Base-by-base conservation (phyloP, 129 eudicot species). In the Smallanthus sonchifolius region DNA sequence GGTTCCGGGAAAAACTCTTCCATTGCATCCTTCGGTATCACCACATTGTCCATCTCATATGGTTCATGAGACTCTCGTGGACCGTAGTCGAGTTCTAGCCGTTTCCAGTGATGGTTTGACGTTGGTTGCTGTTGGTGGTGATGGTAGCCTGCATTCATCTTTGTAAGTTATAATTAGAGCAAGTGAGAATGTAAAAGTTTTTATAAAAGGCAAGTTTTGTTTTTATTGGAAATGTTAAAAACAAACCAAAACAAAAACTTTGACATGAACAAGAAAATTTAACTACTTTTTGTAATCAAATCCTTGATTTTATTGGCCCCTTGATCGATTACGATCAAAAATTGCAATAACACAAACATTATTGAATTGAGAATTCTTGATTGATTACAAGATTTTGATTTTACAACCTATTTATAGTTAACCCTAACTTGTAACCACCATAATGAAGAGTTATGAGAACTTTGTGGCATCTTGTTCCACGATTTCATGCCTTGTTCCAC, bases 1-100 rank as follows among this genome's bases (percentile, higher is more conserved):
- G 87, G 72, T 56, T 80, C 85, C 3, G 78, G 73, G 2, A 91
- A 81, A 57, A 86, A 83, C 20, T 87, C 89, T 66, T 85, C 75
- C 0, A 78, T 67, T 0, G 82, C 89, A 51, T 90, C 83, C 91
- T 85, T 87, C 20, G 87, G 93, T 37, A 90, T 74, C 38, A 87
- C 86, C 15, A 90, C 82, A 16, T 85, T 83, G 20, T 87, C 84
- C 2, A 49, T 55, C 35, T 77, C 83, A 3, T 51, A 78, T 0
- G 89, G n/a, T n/a, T n/a, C n/a, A n/a, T n/a, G n/a, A n/a, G n/a
- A n/a, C n/a, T n/a, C 68, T 51, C 63, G 48, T 24, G 30, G 30
- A 0, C 30, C 30, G 30, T 0, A 24, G 1, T 24, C 30, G 0
- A 24, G 30, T 24, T 24, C 30, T 24, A 24, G 30, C 0, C 30